phyloP scores from a whole-genome alignment of 2,329 filamentous ascomycete species.

The Didymella sp. region DNA sequence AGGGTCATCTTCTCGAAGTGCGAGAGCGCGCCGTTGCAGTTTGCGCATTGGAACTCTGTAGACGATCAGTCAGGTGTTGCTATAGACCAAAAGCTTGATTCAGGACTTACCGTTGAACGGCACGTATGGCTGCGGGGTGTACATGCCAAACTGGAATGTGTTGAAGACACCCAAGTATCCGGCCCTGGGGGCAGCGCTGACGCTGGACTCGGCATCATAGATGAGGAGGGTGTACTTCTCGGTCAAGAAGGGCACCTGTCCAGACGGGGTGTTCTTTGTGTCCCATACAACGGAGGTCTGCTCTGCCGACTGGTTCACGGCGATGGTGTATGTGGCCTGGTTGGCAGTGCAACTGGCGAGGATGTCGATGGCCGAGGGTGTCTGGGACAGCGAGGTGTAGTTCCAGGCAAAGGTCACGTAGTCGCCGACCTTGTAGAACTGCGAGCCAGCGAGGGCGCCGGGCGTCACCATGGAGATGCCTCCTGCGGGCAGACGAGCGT shows the following conservation, averaged over 20 bases:
- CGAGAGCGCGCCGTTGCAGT: conserved; percentile 62
- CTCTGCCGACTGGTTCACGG: conserved; percentile 63
- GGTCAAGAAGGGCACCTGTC: conserved; percentile 57
- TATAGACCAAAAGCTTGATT: conserved; percentile 19
- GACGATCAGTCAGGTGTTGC: conserved; percentile 15
- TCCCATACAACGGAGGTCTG: conserved; percentile 66
- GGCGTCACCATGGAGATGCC: conserved; percentile 70
- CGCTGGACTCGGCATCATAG: conserved; percentile 63
- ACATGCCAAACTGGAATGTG: conserved; percentile 68
- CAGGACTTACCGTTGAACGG: conserved; percentile 54
- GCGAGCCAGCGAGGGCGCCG: conserved; percentile 54
- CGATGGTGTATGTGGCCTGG: conserved; percentile 66
- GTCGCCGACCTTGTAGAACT: conserved; percentile 70
- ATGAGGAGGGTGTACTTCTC: conserved; percentile 70
- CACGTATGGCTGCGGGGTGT: conserved; percentile 60
- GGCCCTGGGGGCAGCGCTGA: conserved; percentile 59
- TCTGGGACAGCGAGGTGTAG: conserved; percentile 68
- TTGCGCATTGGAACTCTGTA: conserved; percentile 62
- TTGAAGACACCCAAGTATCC: conserved; percentile 63
- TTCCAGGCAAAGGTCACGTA: conserved; percentile 72
- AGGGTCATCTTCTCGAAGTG: conserved; percentile 62
- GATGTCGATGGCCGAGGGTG: conserved; percentile 66
- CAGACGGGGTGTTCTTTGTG: conserved; percentile 51
- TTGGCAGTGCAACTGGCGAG: conserved; percentile 67
- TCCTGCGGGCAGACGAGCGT: conserved; percentile 62